Evolutionary conservation across 140 eudicot species (phyloP), one percentile per base, ranked within the genome.

Genomic region (Cichorium intybus): DNA sequence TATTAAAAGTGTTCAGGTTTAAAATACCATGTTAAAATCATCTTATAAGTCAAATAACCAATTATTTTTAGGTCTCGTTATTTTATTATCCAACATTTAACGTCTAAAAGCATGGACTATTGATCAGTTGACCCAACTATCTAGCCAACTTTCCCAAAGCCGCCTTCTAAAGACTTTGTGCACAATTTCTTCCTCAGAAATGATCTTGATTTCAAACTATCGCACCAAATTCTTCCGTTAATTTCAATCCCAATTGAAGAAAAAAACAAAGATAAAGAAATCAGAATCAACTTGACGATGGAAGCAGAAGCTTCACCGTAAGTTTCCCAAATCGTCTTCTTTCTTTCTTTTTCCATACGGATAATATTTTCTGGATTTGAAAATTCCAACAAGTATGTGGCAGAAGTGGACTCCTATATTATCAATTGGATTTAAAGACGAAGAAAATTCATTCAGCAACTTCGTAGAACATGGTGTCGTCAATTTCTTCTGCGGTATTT

Each of bases 301-400:
- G 87, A 83, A 78, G 65, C 60, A 9, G 95, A 86, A 86, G 73
- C 81, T 86, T 86, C 95, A 77, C 62, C 79, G 95, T 86, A 80
- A 83, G 82, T 78, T 49, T 8, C 75, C 52, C 58, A 27, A 56
- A 26, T 23, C 52, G 4, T 27, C 27, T 24, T 20, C 45, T 72
- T 57, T 47, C 57, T 55, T 71, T 59, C 24, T 48, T 22, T 14
- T n/a, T 45, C 60, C 14, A 0, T 11, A 3, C 10, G 29, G 10
- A 66, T 7, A 24, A 29, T 23, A 20, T 55, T 73, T 45, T 55
- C 45, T 11, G 28, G 45, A 6, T 50, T 74, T 73, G 70, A 72
- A 57, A 57, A 28, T 56, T 54, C 57, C 6, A 61, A 22, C 51
- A 35, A 23, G 27, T 35, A 17, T 59, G 49, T 59, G 64, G 64